Evolutionary conservation across 2,329 filamentous ascomycete species (phyloP).

Genomic region (Botryotinia globosa): DNA sequence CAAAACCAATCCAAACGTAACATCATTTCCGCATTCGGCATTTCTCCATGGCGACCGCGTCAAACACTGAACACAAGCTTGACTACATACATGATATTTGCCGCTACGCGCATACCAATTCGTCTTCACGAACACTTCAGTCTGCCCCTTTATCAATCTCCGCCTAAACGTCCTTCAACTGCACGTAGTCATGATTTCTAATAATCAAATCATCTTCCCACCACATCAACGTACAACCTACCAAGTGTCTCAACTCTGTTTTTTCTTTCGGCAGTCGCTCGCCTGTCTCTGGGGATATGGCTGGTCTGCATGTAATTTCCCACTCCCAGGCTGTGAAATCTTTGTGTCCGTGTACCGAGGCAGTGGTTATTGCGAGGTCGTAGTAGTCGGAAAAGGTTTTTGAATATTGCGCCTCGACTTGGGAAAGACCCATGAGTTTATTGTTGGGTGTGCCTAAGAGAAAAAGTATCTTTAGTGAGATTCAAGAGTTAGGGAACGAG

Average conservation of each 20-base stretch:
- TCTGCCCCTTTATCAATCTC: neutral
- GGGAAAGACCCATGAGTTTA: neutral
- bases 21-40: neutral
- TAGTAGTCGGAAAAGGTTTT: neutral
- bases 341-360: conserved; percentile 12
- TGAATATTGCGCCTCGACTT: neutral
- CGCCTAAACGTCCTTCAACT: neutral
- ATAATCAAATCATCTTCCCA: conserved; percentile 7
- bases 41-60: neutral
- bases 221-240: conserved; percentile 11
- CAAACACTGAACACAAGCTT: neutral
- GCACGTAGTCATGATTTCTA: conserved; percentile 17
- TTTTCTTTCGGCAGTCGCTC: neutral
- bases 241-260: neutral
- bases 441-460: neutral
- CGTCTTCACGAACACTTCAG: neutral
- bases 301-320: neutral
- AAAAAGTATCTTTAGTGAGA: neutral
- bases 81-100: neutral
- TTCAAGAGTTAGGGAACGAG: neutral
- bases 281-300: neutral
- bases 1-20: neutral
- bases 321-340: conserved; percentile 11
- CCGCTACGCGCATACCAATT: neutral
- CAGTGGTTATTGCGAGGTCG: neutral